Base-by-base conservation (phyloP, 2,329 filamentous ascomycete genomes). In the Podosphaera xanthii region DNA sequence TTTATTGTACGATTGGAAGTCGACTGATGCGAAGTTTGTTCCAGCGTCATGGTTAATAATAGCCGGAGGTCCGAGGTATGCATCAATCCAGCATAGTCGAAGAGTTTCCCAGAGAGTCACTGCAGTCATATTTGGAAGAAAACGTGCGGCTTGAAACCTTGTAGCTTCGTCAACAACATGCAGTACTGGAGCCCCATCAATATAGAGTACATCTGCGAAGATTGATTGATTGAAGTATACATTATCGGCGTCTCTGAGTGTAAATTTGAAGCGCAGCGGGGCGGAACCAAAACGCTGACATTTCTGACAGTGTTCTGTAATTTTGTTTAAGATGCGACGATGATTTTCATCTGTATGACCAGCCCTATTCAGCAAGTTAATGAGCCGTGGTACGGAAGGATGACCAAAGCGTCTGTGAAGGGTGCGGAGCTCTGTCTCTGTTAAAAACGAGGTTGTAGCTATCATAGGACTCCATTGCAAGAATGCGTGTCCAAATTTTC, bases 151-250 rank as follows among this genome's bases (percentile, higher is more conserved):
- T 52, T 50, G 54, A 22, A 49, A 60, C 9, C 36, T 5, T 9
- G 34, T 60, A 8, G 3, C 33, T 52, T 58, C 55, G 55, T 60
- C 35, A 8, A 60, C 31, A 38, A 58, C 33, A 49, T 60, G 35
- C 12, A 60, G n/a, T 9, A 60, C 34, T 3, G 44, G 48, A 9
- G 52, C 38, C 5, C 46, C 35, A 4, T 52, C 50, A 30, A 60
- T 58, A 52, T 58, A 60, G 30, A 52, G 22, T 10, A 59, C 42
- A 57, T 61, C 42, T 8, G 59, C 53, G 12, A 61, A 38, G 4
- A 61, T 35, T 22, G 59, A 42, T 10, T 58, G 46, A 42, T 60
- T 60, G 34, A 60, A 60, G 2, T 58, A 1, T 9, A 49, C 31
- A 49, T 50, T 48, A 54, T 57, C 54, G 10, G 36, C 5, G 52